Conservation (phyloP, 2,329 filamentous ascomycete genomes). For the Sphaerulina musiva region DNA sequence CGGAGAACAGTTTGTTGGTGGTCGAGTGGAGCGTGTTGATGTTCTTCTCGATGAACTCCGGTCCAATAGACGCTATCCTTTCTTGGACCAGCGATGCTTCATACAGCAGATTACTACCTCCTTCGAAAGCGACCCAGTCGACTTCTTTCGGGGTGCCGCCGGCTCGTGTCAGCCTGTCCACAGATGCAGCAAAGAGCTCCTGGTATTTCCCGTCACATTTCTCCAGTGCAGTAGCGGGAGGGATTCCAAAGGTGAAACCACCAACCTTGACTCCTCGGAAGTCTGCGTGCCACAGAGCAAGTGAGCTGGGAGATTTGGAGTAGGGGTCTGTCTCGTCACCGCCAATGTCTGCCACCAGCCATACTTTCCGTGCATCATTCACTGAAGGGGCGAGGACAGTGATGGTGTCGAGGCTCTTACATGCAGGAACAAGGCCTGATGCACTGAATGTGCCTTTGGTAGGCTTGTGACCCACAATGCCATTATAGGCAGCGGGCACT, state of each 20-base stretch:
- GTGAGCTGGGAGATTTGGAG: conserved; percentile 39
- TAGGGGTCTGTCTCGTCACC: conserved; percentile 49
- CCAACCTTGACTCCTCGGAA: conserved; percentile 33
- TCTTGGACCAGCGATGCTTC: conserved; percentile 54
- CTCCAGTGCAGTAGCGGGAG: conserved; percentile 40
- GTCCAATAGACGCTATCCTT: conserved; percentile 43
- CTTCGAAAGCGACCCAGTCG: conserved; percentile 48
- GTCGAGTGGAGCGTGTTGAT: conserved; percentile 44
- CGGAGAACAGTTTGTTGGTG: conserved; percentile 42
- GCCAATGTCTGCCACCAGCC: conserved; percentile 43
- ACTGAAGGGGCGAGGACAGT: conserved; percentile 49
- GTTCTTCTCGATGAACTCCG: conserved; percentile 36
- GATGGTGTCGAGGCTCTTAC: conserved; percentile 52
- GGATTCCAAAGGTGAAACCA: conserved; percentile 46
- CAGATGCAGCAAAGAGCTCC: conserved; percentile 40
- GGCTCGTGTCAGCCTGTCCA: conserved; percentile 35
- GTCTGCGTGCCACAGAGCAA: conserved; percentile 32
- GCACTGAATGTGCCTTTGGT: conserved; percentile 49
- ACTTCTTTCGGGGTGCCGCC: conserved; percentile 41
- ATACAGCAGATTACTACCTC: conserved; percentile 51
- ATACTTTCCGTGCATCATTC: conserved; percentile 45
- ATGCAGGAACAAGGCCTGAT: conserved; percentile 49
- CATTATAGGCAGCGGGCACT: conserved; percentile 50
- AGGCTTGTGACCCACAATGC: conserved; percentile 46
- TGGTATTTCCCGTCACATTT: conserved; percentile 40